A percentile compares a stretch with the other conserved stretches of the same genome.
phyloP scores from a whole-genome alignment of 2,329 filamentous ascomycete genomes.

The Arachnomyces sp. region DNA sequence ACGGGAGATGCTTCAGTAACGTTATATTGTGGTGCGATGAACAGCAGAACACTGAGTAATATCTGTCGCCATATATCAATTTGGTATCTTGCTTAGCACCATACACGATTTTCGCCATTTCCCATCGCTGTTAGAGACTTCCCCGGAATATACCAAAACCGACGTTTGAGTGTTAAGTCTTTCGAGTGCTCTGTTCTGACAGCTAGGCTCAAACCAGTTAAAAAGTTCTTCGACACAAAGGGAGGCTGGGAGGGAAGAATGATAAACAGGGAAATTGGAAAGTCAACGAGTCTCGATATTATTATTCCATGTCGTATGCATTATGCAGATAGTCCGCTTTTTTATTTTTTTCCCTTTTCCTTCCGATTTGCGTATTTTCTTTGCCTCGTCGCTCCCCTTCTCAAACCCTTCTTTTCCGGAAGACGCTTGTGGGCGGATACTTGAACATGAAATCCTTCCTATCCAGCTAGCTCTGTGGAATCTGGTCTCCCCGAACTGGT shows the following conservation, averaged over 20 bases:
- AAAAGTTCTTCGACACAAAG: too few species aligned
- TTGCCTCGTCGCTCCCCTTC: conserved; percentile 1
- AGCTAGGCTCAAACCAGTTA: too few species aligned
- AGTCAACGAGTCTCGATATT: too few species aligned
- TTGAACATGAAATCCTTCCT: conserved; percentile 3
- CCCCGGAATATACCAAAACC: background rate
- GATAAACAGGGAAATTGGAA: too few species aligned
- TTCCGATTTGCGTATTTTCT: background rate
- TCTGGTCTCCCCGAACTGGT: background rate
- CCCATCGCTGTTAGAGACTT: conserved; percentile 7
- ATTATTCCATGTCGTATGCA: too few species aligned
- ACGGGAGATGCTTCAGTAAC: conserved; percentile 5
- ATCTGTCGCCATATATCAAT: conserved; percentile 11
- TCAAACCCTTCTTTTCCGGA: background rate
- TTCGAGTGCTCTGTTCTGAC: too few species aligned
- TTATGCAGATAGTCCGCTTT: background rate
- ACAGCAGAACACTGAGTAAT: conserved; percentile 11
- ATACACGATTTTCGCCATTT: conserved; percentile 7
- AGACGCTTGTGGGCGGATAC: conserved; percentile 6
- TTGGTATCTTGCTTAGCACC: conserved; percentile 14
- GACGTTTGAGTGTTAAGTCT: too few species aligned
- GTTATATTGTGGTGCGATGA: conserved; percentile 8
- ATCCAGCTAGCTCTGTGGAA: background rate
- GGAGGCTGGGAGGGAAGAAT: too few species aligned
- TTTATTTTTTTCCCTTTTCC: background rate